A percentile compares a stretch with the other conserved stretches of the same genome.
phyloP scores from a whole-genome alignment of 805 yeast genomes.

The Torulaspora microellipsoides region DNA sequence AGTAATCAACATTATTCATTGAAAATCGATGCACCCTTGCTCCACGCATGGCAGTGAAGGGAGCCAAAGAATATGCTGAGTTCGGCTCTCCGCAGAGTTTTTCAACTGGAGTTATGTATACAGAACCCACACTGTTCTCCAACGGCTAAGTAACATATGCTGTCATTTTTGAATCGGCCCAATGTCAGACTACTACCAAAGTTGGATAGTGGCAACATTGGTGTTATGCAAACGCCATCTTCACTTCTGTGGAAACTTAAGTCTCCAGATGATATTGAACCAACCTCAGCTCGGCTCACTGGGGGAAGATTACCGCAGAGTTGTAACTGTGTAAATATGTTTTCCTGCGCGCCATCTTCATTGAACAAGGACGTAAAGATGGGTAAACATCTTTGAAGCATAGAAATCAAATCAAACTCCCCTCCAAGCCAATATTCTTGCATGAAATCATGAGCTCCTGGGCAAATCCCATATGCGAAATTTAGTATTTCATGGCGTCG shows the following conservation, averaged over 20 bases:
- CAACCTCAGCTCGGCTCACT: not conserved
- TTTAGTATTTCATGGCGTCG: conserved; percentile 14
- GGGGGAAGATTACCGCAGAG: conserved; percentile 24
- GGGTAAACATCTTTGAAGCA: conserved; percentile 20
- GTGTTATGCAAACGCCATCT: not conserved
- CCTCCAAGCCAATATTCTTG: conserved; percentile 29
- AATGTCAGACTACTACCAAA: conserved; percentile 46
- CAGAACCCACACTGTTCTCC: conserved; percentile 43
- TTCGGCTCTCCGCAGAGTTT: conserved; percentile 20
- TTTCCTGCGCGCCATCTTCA: not conserved
- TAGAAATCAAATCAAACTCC: conserved; percentile 21
- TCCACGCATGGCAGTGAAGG: conserved; percentile 39
- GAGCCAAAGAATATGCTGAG: conserved; percentile 1
- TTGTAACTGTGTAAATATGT: conserved; percentile 2
- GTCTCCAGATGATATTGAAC: not conserved
- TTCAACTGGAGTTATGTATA: conserved; percentile 41
- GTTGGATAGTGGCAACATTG: conserved; percentile 24
- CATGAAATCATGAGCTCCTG: conserved; percentile 21
- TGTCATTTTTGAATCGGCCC: conserved; percentile 39
- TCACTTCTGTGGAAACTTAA: not conserved
- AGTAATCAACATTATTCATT: conserved; percentile 31
- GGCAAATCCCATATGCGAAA: conserved; percentile 17
- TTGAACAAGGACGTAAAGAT: conserved; percentile 13
- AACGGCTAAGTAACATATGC: conserved; percentile 43
- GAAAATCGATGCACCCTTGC: conserved; percentile 32